Conservation (phyloP, 2,329 filamentous ascomycete species). For the Colletotrichum graminicola region DNA sequence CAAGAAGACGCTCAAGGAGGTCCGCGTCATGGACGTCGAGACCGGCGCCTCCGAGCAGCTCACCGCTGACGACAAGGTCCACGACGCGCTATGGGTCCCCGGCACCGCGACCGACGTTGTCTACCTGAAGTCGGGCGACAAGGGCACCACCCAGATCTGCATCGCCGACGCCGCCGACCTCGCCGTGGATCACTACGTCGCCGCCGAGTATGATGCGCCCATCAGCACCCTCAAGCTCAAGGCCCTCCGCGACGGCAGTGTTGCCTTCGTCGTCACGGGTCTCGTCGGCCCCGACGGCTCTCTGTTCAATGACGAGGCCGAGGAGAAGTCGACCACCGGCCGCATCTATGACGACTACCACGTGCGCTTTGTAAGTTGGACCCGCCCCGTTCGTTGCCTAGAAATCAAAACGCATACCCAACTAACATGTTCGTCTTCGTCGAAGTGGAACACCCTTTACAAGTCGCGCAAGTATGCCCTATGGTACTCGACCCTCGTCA, state of each 20-base stretch:
- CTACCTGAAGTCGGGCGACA: constrained; percentile 48
- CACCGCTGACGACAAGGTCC: constrained; percentile 47
- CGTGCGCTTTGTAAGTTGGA: constrained; percentile 50
- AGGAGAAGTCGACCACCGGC: constrained; percentile 46
- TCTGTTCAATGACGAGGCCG: constrained; percentile 50
- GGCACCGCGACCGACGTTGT: constrained; percentile 48
- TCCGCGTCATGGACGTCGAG: constrained; percentile 51
- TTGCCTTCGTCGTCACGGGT: constrained; percentile 54
- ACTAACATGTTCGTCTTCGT: constrained; percentile 1
- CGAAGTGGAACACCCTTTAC: constrained; percentile 51
- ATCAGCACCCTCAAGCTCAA: constrained; percentile 52
- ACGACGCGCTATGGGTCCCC: constrained; percentile 55
- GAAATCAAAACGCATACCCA: background rate
- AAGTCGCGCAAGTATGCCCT: constrained; percentile 51
- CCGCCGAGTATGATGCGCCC: constrained; percentile 50
- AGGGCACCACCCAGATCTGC: constrained; percentile 51
- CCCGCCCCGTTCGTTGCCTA: background rate
- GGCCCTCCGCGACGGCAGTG: constrained; percentile 49
- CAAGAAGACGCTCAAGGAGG: constrained; percentile 49
- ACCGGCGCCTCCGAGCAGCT: constrained; percentile 47
- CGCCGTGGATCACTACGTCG: constrained; percentile 45
- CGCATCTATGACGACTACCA: constrained; percentile 52
- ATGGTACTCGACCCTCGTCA: constrained; percentile 54
- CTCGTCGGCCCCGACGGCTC: constrained; percentile 49
- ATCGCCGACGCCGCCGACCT: constrained; percentile 45